Percentiles rank a stretch among this genome's conserved stretches.
phyloP scores from a whole-genome alignment of 2,329 filamentous ascomycete species.

The Hypoxylon sp. region DNA sequence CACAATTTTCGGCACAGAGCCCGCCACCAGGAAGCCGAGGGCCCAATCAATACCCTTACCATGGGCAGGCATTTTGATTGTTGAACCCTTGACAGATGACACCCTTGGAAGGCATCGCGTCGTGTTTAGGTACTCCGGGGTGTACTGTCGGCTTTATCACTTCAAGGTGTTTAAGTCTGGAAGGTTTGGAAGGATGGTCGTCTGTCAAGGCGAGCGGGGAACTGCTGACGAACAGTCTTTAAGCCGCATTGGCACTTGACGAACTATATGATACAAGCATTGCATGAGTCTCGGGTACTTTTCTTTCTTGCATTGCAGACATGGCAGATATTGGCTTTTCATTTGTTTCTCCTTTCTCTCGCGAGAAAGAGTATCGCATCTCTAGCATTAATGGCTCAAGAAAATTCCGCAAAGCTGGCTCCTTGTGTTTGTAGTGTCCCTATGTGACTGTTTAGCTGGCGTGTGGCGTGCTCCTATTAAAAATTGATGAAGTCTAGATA shows the following conservation, averaged over 20 bases:
- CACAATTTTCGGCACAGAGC: conserved; percentile 40
- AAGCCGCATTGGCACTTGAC: conserved; percentile 12
- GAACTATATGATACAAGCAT: conserved; percentile 35
- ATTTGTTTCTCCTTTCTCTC: conserved; percentile 7
- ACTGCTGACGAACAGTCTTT: conserved; percentile 18
- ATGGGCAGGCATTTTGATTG: conserved; percentile 51
- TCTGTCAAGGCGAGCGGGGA: conserved; percentile 4
- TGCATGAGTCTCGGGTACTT: conserved; percentile 33
- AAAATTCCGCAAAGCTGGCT: conserved; percentile 1
- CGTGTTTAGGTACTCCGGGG: neutral
- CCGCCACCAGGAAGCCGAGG: conserved; percentile 40
- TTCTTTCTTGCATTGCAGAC: conserved; percentile 21
- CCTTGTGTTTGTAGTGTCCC: neutral
- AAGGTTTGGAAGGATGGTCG: neutral
- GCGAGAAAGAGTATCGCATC: conserved; percentile 15
- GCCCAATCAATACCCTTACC: conserved; percentile 42
- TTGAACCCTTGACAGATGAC: neutral
- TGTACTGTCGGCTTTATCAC: conserved; percentile 6
- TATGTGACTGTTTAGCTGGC: conserved; percentile 7
- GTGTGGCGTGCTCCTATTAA: neutral
- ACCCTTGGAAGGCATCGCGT: neutral
- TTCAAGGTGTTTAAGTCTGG: neutral
- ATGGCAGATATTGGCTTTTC: conserved; percentile 11
- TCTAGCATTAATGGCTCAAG: conserved; percentile 25
- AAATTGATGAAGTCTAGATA: neutral